phyloP scores from a whole-genome alignment of 306 rosid species.

The Fagus crenata region DNA sequence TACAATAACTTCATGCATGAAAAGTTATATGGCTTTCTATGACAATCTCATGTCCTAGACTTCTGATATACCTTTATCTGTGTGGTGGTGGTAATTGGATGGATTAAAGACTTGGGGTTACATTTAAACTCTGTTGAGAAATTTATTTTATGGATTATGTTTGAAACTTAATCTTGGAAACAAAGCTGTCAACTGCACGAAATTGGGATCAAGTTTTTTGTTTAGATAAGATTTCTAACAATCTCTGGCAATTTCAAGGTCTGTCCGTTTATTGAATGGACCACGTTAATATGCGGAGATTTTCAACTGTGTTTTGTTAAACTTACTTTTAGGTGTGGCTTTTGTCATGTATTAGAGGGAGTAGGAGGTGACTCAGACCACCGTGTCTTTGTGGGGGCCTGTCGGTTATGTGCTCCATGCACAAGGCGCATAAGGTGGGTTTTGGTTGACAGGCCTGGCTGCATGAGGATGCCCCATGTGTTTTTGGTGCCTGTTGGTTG shows the following conservation, averaged over 20 bases:
- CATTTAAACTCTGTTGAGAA: constrained; percentile 18
- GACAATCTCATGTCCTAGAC: constrained; percentile 31
- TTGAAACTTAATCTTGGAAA: not conserved
- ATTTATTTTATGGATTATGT: not conserved
- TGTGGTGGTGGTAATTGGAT: constrained; percentile 27
- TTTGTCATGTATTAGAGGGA: not conserved
- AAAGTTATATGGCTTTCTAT: constrained; percentile 32
- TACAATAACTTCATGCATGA: constrained; percentile 29
- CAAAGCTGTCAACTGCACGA: not conserved
- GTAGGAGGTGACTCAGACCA: not conserved
- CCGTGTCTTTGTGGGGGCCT: not conserved
- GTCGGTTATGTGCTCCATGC: not conserved
- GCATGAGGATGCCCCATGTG: too few species aligned
- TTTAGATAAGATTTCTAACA: not conserved
- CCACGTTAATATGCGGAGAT: not conserved
- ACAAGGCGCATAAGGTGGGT: not conserved
- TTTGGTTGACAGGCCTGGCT: too few species aligned
- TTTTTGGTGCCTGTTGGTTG: too few species aligned
- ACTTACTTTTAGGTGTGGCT: not conserved
- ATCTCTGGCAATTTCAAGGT: not conserved
- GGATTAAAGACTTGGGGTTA: constrained; percentile 25
- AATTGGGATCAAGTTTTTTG: not conserved
- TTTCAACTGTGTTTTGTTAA: not conserved
- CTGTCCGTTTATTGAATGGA: not conserved
- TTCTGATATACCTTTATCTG: constrained; percentile 17